A percentile compares a stretch with the other conserved stretches of the same genome.
phyloP scores from a whole-genome alignment of 306 rosid species.

The Fragaria vesca region DNA sequence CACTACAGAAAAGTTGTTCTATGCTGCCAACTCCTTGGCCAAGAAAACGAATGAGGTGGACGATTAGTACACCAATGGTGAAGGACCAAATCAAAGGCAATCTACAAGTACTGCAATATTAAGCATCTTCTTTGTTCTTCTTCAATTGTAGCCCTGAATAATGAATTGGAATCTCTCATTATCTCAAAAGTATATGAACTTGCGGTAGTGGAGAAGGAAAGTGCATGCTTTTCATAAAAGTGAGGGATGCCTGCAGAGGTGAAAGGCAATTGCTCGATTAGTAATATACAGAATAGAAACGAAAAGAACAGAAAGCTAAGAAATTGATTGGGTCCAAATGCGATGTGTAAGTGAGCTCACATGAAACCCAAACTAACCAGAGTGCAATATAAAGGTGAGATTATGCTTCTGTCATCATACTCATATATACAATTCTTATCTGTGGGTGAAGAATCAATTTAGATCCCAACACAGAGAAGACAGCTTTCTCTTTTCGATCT shows the following conservation, averaged over 20 bases:
- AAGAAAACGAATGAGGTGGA: background rate
- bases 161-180: background rate
- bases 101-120: background rate
- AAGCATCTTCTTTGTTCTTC: slow-evolving; percentile 9
- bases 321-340: background rate
- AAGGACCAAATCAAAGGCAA: slow-evolving; percentile 20
- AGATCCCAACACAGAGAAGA: background rate
- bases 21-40: background rate
- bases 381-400: background rate
- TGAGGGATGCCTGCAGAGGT: background rate
- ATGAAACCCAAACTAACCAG: background rate
- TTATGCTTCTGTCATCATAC: background rate
- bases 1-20: background rate
- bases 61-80: background rate
- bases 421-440: background rate
- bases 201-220: slow-evolving; percentile 5
- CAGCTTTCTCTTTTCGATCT: background rate
- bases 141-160: slow-evolving; percentile 1
- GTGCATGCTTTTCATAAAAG: background rate
- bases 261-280: background rate
- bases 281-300: background rate
- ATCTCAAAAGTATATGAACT: background rate
- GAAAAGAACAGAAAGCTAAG: background rate
- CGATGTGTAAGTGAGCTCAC: background rate
- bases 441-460: slow-evolving; percentile 7